These are phyloP conservation scores for Oehlia diaphana DNA, from an alignment of 192 early-diverging fungal genomes.

Conservation along the genomic window DNA sequence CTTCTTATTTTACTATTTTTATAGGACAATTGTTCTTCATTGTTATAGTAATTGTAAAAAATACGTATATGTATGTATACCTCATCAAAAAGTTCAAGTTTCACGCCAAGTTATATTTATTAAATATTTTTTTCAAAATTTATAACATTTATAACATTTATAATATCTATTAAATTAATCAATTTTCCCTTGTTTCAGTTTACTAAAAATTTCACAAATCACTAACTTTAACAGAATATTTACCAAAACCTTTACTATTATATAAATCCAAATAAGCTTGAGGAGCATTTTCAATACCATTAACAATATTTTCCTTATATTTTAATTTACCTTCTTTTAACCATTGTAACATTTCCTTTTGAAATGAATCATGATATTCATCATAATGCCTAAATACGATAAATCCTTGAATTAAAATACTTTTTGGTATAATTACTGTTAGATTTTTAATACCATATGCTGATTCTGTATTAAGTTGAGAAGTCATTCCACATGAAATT, in stretches of 20 bases:
- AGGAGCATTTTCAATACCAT: constrained; percentile 41
- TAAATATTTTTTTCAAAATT: too few relatives aligned
- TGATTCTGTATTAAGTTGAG: constrained; percentile 64
- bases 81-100: too few relatives aligned
- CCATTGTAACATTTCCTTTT: constrained; percentile 37
- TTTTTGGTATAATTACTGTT: constrained; percentile 52
- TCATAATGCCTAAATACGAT: constrained; percentile 48
- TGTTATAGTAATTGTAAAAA: too few relatives aligned
- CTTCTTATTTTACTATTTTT: too few relatives aligned
- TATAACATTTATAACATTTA: too few relatives aligned
- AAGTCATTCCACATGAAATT: constrained; percentile 73
- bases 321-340: constrained; percentile 38
- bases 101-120: too few relatives aligned
- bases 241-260: constrained; percentile 70
- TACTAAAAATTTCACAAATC: not conserved
- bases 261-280: constrained; percentile 63
- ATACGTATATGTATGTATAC: too few relatives aligned
- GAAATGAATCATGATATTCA: constrained; percentile 25
- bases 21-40: too few relatives aligned
- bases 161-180: too few relatives aligned
- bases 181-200: too few relatives aligned
- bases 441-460: constrained; percentile 64
- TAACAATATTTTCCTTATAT: constrained; percentile 33
- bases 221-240: constrained; percentile 59
- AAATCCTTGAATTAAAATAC: constrained; percentile 63